Conservation (phyloP, 192 early-diverging fungal species). For the Entophlyctis luteolus region DNA sequence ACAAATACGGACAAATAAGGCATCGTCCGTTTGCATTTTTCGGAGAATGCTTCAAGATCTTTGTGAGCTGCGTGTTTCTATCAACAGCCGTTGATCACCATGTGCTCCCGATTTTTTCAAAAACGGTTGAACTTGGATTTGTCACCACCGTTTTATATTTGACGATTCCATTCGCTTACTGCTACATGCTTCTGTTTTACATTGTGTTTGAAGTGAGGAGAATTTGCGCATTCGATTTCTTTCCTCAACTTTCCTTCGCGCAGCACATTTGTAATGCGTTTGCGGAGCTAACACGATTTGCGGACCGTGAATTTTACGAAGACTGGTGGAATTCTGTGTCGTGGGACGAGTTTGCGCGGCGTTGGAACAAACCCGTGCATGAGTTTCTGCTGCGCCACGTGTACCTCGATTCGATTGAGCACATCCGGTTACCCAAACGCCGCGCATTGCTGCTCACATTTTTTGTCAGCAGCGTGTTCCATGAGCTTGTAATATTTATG, state of each 20-base stretch:
- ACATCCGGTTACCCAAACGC: conserved; percentile 60
- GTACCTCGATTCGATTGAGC: conserved; percentile 77
- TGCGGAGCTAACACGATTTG: conserved; percentile 90
- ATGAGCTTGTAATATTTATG: conserved; percentile 78
- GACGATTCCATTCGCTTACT: conserved; percentile 84
- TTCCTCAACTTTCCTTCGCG: not conserved
- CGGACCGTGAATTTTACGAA: conserved; percentile 96
- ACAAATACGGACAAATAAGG: conserved; percentile 20
- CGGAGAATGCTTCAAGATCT: conserved; percentile 73
- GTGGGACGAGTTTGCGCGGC: conserved; percentile 90
- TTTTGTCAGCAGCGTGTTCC: conserved; percentile 71
- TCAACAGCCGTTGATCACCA: conserved; percentile 83
- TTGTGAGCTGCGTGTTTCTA: conserved; percentile 75
- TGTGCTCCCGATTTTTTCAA: conserved; percentile 74
- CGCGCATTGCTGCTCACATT: conserved; percentile 78
- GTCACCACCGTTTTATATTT: conserved; percentile 51
- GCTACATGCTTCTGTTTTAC: conserved; percentile 87
- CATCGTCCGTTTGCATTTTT: conserved; percentile 84
- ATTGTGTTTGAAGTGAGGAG: conserved; percentile 79
- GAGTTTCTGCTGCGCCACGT: conserved; percentile 87
- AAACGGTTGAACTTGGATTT: conserved; percentile 53
- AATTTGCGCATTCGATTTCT: not conserved
- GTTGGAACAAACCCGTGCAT: conserved; percentile 96
- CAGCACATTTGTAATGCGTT: conserved; percentile 89
- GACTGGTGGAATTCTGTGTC: conserved; percentile 95